Percentiles rank a stretch among this genome's conserved stretches.
phyloP scores from a whole-genome alignment of 2,329 filamentous ascomycete species.

The Pseudogymnoascus sp. region DNA sequence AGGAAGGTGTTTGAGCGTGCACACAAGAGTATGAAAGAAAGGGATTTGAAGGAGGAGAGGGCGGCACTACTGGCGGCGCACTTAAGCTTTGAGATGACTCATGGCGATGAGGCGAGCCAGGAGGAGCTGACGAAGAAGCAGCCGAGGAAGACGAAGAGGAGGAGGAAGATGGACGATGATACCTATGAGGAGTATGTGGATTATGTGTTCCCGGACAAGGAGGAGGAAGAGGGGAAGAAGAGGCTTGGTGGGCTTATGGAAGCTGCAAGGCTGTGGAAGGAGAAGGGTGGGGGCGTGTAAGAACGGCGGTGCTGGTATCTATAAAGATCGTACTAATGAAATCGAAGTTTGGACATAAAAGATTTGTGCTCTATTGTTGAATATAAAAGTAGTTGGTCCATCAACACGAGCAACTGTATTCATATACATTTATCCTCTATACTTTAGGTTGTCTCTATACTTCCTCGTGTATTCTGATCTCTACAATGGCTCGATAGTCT shows the following conservation, averaged over 20 bases:
- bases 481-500: background rate
- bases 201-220: conserved; percentile 93
- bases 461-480: no score
- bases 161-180: conserved; percentile 84
- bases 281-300: background rate
- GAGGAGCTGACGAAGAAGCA: conserved; percentile 85
- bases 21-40: conserved; percentile 78
- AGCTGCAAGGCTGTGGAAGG: conserved; percentile 5
- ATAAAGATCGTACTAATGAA: conserved; percentile 4
- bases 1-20: conserved; percentile 78
- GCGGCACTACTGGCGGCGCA: conserved; percentile 85
- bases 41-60: conserved; percentile 86
- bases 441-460: background rate
- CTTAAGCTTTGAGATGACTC: conserved; percentile 82
- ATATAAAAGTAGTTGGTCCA: background rate
- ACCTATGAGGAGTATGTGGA: conserved; percentile 95
- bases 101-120: conserved; percentile 66
- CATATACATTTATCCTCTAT: background rate
- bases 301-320: conserved; percentile 13
- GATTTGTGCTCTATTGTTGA: background rate
- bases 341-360: background rate
- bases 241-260: background rate
- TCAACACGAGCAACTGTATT: background rate
- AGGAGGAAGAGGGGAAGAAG: conserved; percentile 29
- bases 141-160: conserved; percentile 87